Percentiles rank a stretch among this genome's conserved stretches.
Evolutionary conservation across 164 flowering plant species (phyloP).

Genomic region (Magnolia changhungtana): DNA sequence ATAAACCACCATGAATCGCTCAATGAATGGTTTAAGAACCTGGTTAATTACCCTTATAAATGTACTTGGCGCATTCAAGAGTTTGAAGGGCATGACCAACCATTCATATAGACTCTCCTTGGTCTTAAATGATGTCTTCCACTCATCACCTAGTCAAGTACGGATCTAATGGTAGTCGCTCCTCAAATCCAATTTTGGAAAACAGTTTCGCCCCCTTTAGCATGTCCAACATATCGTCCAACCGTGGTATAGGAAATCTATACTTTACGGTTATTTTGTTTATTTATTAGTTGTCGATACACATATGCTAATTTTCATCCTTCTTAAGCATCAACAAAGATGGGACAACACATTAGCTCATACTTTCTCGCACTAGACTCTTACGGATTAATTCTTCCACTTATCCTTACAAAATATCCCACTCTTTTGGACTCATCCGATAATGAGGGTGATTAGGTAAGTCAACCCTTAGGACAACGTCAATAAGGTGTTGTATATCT

Average conservation of each 20-base stretch:
- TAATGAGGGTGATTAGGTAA: no score
- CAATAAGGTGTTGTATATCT: no score
- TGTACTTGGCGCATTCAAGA: neutral
- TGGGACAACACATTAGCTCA: neutral
- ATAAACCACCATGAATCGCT: neutral
- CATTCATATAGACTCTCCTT: neutral
- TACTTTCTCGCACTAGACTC: neutral
- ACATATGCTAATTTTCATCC: neutral
- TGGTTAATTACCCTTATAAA: slow-evolving; percentile 8
- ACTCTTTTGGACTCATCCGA: no score
- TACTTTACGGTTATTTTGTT: no score
- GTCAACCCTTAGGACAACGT: no score
- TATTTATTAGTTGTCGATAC: no score
- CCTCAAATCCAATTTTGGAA: neutral
- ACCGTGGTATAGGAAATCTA: neutral
- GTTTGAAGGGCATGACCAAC: neutral
- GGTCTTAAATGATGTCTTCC: neutral
- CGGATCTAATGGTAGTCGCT: neutral
- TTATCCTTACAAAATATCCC: no score
- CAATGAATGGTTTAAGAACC: slow-evolving; percentile 4
- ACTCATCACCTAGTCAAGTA: no score
- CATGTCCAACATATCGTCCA: neutral
- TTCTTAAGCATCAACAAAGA: neutral
- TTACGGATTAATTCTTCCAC: neutral
- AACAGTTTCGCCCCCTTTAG: neutral